These are phyloP conservation scores for Candida sp. DNA, from an alignment of 1,139 yeast genomes.

Conservation along the genomic window DNA sequence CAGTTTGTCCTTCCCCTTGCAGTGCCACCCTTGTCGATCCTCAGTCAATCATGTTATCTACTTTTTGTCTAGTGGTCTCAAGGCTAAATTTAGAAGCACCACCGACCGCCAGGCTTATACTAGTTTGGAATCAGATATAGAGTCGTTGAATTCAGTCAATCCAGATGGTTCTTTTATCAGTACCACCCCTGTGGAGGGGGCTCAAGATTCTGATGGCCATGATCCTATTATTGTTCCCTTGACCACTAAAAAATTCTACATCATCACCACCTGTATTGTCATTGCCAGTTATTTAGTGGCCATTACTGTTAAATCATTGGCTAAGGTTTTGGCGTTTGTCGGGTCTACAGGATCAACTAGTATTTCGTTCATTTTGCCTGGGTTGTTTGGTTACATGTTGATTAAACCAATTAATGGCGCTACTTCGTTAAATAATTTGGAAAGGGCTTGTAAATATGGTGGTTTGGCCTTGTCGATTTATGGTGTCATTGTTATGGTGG, in stretches of 20 bases:
- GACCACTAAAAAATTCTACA: conserved; percentile 48
- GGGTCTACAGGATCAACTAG: conserved; percentile 97
- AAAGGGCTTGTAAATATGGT: conserved; percentile 47
- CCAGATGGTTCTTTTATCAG: conserved; percentile 39
- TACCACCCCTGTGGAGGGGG: conserved; percentile 50
- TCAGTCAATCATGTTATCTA: conserved; percentile 67
- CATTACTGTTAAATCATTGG: conserved; percentile 71
- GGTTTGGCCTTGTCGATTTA: conserved; percentile 64
- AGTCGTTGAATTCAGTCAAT: conserved; percentile 12
- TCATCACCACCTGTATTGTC: conserved; percentile 67
- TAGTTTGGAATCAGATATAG: conserved; percentile 18
- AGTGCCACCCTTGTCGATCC: conserved; percentile 77
- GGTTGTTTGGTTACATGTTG: conserved; percentile 77
- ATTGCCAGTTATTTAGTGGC: conserved; percentile 70
- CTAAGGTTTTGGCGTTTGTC: conserved; percentile 84
- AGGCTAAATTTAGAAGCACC: conserved; percentile 10
- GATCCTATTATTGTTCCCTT: conserved; percentile 53
- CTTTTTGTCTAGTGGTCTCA: conserved; percentile 37
- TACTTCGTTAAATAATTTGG: conserved; percentile 33
- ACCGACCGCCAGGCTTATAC: conserved; percentile 12
- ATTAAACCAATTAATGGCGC: conserved; percentile 42
- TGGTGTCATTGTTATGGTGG: conserved; percentile 78
- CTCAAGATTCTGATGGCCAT: conserved; percentile 48
- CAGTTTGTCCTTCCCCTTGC: conserved; percentile 67
- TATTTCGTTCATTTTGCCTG: conserved; percentile 90